A percentile compares a stretch with the other conserved stretches of the same genome.
Evolutionary conservation across 2,329 filamentous ascomycete genomes (phyloP).

Genomic region (Diaporthe sp.): DNA sequence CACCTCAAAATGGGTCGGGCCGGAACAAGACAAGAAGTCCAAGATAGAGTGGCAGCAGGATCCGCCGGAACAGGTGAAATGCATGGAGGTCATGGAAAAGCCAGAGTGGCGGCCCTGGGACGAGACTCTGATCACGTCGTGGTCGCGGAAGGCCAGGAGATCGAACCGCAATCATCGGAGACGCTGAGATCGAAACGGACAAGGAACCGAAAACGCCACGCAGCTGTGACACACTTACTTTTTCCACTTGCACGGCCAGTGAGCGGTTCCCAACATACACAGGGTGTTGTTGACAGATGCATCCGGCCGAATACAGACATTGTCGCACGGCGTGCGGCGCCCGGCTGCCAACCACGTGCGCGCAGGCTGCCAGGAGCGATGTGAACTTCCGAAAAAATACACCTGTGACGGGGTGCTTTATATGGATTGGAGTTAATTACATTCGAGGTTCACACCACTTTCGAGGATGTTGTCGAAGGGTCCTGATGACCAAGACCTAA

Average conservation of each 20-base stretch:
- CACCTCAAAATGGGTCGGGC: slow-evolving; percentile 54
- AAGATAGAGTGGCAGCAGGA: slow-evolving; percentile 58
- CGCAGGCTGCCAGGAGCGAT: neutral
- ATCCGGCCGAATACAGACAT: neutral
- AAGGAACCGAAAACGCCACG: neutral
- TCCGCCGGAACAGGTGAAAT: slow-evolving; percentile 63
- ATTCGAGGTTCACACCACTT: slow-evolving; percentile 8
- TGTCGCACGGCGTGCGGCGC: neutral
- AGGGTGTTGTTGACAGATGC: neutral
- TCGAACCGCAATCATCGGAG: neutral
- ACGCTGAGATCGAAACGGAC: neutral
- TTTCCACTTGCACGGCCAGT: neutral
- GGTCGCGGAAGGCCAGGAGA: neutral
- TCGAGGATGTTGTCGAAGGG: neutral
- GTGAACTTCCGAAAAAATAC: neutral
- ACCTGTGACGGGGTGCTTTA: neutral
- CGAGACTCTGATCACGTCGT: slow-evolving; percentile 44
- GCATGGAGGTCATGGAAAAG: slow-evolving; percentile 58
- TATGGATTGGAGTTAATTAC: neutral
- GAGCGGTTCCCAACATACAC: neutral
- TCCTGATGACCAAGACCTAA: slow-evolving; percentile 5
- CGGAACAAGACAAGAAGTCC: slow-evolving; percentile 44
- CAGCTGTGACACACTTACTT: neutral
- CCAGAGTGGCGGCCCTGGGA: slow-evolving; percentile 61
- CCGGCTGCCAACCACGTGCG: neutral